A percentile compares a stretch with the other conserved stretches of the same genome.
These are phyloP conservation scores for Parathielavia appendiculata DNA, from an alignment of 495 filamentous ascomycete species.

Conservation along the genomic window DNA sequence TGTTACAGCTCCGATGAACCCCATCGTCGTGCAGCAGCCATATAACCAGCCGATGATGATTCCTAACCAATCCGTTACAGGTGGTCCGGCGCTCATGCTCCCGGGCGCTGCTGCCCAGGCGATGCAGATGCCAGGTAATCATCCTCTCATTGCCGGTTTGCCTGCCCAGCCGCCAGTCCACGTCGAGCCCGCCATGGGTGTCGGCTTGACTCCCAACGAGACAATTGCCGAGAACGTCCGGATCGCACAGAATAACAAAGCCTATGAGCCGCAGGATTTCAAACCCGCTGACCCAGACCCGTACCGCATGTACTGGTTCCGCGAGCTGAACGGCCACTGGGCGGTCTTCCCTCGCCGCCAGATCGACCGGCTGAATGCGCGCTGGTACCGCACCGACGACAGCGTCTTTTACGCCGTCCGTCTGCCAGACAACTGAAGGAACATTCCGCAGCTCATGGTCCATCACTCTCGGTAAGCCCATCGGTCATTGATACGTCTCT, in stretches of 20 bases:
- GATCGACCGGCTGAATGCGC: constrained; percentile 46
- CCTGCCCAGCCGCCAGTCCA: constrained; percentile 19
- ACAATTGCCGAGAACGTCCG: constrained; percentile 35
- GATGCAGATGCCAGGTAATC: constrained; percentile 14
- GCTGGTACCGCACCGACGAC: constrained; percentile 45
- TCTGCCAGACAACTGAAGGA: constrained; percentile 17
- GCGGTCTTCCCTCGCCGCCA: constrained; percentile 43
- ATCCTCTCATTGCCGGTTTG: constrained; percentile 6
- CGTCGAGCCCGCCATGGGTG: constrained; percentile 33
- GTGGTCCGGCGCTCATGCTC: constrained; percentile 9
- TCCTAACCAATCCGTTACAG: constrained; percentile 8
- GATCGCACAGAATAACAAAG: constrained; percentile 37
- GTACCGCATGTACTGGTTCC: constrained; percentile 47
- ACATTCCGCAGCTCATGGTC: background rate
- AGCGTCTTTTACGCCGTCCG: constrained; percentile 49
- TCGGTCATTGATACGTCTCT: too few relatives aligned
- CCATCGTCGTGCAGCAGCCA: constrained; percentile 22
- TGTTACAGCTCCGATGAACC: constrained; percentile 13
- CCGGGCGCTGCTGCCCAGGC: constrained; percentile 9
- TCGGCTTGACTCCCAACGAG: constrained; percentile 39
- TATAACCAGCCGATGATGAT: constrained; percentile 19
- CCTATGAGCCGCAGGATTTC: constrained; percentile 47
- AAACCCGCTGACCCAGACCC: constrained; percentile 48
- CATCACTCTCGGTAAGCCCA: background rate
- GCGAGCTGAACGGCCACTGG: constrained; percentile 46